A percentile compares a stretch with the other conserved stretches of the same genome.
phyloP scores from a whole-genome alignment of 2,329 filamentous ascomycete species.

The Fusarium decemcellulare region DNA sequence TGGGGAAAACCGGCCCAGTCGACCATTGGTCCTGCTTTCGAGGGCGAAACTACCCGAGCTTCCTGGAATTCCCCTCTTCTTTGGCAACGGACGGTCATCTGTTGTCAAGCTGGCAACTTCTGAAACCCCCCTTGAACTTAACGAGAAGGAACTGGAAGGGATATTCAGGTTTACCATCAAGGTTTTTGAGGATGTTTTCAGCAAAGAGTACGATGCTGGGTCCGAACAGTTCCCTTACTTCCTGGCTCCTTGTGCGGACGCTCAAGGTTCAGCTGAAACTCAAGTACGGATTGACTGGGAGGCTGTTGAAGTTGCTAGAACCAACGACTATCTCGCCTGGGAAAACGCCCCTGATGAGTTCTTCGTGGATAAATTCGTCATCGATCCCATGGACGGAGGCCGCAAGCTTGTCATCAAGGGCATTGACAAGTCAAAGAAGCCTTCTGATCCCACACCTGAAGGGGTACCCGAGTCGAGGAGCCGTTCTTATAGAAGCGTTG shows the following conservation, averaged over 20 bases:
- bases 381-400: slow-evolving; percentile 73
- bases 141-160: slow-evolving; percentile 60
- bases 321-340: slow-evolving; percentile 54
- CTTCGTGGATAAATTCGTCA: slow-evolving; percentile 67
- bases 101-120: slow-evolving; percentile 66
- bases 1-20: slow-evolving; percentile 64
- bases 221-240: slow-evolving; percentile 83
- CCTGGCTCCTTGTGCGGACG: slow-evolving; percentile 71
- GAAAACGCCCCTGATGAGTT: slow-evolving; percentile 62
- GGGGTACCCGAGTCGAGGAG: slow-evolving; percentile 64
- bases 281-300: slow-evolving; percentile 72
- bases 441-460: slow-evolving; percentile 75
- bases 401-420: slow-evolving; percentile 71
- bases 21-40: slow-evolving; percentile 79
- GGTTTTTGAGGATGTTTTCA: slow-evolving; percentile 88
- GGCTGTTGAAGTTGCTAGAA: slow-evolving; percentile 60
- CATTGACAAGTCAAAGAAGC: slow-evolving; percentile 70
- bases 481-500: slow-evolving; percentile 56
- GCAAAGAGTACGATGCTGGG: slow-evolving; percentile 82
- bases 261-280: slow-evolving; percentile 39
- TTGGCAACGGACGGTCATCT: slow-evolving; percentile 74
- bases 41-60: slow-evolving; percentile 74
- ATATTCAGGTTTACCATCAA: slow-evolving; percentile 82
- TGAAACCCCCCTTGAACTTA: slow-evolving; percentile 58
- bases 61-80: slow-evolving; percentile 79